Base-by-base conservation (phyloP, 441 rosid species). In the Viola pubescens region DNA sequence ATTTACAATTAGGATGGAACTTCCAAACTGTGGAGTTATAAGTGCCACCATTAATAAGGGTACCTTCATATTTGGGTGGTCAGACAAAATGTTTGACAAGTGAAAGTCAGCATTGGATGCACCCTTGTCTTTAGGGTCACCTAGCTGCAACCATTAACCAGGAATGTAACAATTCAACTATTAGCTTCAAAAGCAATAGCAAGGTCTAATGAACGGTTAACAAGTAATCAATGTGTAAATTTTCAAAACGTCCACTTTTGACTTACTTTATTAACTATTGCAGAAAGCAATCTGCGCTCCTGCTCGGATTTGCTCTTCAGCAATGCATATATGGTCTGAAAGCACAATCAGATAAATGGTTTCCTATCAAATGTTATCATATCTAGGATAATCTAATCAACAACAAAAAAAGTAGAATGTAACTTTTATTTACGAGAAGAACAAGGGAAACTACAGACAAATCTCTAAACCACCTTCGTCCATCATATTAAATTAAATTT, bases 51-150 rank as follows among this genome's bases (percentile, higher is more conserved):
- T n/a, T n/a, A 12, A 53, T 46, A 61, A 69, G 34, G 43, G 7
- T 63, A 94, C 97, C 97, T 88, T 94, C 99, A 94, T 94, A 69
- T 87, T 90, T 71, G 96, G 99, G 78, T 94, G 99, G 52, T 90
- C 94, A 1, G 96, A 84, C 68, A 90, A 77, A 70, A 94, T 94
- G 72, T 87, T 88, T 44, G 96, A 77, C 53, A 94, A 71, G 82
- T 88, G 85, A 75, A 67, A 90, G 73, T 88, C 95, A 64, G 96
- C 97, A 80, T 88, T 94, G 48, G 99, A 94, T 65, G 97, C 99
- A 69, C 90, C 82, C 69, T 83, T 94, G 68, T 78, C 85, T 68
- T 94, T 96, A 61, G 99, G 99, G 81, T 94, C 99, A 61, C 99
- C 99, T 7, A 90, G 87, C 99, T 94, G 80, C 60, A 51, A 16